Evolutionary conservation across 176 grass and related monocot genomes (phyloP).

Genomic region (Lolium rigidum): DNA sequence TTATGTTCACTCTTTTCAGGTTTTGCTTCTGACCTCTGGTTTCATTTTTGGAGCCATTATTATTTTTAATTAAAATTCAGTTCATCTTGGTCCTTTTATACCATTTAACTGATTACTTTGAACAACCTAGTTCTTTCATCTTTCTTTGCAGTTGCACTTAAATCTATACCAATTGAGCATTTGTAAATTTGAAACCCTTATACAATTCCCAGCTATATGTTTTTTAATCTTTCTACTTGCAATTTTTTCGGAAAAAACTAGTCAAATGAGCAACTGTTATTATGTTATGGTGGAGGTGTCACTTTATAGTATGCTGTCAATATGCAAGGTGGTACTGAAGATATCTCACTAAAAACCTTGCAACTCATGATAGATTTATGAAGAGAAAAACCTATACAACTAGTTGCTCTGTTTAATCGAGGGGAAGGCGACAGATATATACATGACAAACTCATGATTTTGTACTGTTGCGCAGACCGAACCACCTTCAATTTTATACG

Average conservation of each 20-base stretch:
- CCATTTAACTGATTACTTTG: too few relatives aligned
- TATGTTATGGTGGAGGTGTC: too few relatives aligned
- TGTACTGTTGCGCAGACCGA: neutral
- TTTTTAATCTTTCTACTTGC: neutral
- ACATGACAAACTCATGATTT: constrained; percentile 3
- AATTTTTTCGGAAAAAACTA: neutral
- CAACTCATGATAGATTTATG: neutral
- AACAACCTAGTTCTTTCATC: too few relatives aligned
- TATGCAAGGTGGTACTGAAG: neutral
- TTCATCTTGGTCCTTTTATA: too few relatives aligned
- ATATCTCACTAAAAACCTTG: neutral
- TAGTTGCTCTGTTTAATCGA: neutral
- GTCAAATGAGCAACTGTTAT: too few relatives aligned
- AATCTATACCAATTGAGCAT: too few relatives aligned
- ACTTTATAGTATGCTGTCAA: neutral
- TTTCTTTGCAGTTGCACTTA: too few relatives aligned
- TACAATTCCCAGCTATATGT: neutral
- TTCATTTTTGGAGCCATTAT: neutral
- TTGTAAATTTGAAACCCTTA: too few relatives aligned
- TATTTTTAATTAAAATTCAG: neutral
- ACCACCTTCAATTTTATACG: neutral
- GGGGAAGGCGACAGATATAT: neutral
- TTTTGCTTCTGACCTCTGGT: neutral
- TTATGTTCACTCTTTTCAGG: too few relatives aligned
- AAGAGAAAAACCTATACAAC: neutral